These are phyloP conservation scores for Phytophthora europaea DNA, from an alignment of 352 stramenopile species.

Conservation along the genomic window DNA sequence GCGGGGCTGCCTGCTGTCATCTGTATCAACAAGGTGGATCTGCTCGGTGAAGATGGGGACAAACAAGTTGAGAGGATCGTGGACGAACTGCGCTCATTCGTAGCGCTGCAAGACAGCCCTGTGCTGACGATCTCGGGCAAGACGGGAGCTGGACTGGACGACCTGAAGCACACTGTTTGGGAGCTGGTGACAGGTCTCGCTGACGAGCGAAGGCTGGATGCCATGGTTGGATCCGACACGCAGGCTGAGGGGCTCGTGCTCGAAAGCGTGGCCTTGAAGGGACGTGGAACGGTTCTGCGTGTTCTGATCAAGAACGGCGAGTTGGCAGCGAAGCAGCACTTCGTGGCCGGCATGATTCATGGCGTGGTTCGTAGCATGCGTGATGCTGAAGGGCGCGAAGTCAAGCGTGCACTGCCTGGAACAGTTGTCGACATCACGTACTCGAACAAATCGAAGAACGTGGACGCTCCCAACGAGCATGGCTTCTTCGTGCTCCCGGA, in stretches of 20 bases:
- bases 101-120: constrained; percentile 80
- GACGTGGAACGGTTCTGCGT: constrained; percentile 73
- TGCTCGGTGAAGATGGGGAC: constrained; percentile 41
- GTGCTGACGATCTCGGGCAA: constrained; percentile 86
- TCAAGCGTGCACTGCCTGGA: constrained; percentile 63
- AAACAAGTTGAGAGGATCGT: constrained; percentile 57
- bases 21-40: constrained; percentile 92
- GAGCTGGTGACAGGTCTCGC: constrained; percentile 45
- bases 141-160: constrained; percentile 62
- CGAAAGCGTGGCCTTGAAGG: constrained; percentile 75
- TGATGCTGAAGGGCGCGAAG: constrained; percentile 65
- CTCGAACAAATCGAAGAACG: constrained; percentile 83
- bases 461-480: constrained; percentile 86
- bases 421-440: constrained; percentile 87
- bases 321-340: constrained; percentile 76
- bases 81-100: constrained; percentile 77
- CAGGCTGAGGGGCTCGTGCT: constrained; percentile 75
- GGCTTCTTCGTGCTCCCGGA: constrained; percentile 82
- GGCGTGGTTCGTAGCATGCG: constrained; percentile 73
- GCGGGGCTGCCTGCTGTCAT: constrained; percentile 76
- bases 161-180: constrained; percentile 54
- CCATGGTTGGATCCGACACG: constrained; percentile 45
- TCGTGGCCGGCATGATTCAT: constrained; percentile 90
- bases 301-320: constrained; percentile 80
- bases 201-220: constrained; percentile 46